These are phyloP conservation scores for Cucurbita argyrosperma DNA, from an alignment of 306 rosid species.

Conservation along the genomic window DNA sequence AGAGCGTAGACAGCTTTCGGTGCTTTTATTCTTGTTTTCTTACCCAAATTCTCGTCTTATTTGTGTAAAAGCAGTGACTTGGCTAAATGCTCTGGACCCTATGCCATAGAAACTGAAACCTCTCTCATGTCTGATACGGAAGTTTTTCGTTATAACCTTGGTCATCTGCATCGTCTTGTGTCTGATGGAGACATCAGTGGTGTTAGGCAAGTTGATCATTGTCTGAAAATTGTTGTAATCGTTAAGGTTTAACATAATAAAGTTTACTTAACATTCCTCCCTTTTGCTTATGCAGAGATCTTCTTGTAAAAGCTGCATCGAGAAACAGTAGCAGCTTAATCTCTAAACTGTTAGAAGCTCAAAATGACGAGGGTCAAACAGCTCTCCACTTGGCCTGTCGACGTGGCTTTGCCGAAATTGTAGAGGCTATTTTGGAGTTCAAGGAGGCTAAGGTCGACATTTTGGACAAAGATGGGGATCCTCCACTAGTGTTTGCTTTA, in stretches of 20 bases:
- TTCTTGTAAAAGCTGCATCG: slow-evolving; percentile 54
- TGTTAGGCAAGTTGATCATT: slow-evolving; percentile 53
- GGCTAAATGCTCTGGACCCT: slow-evolving; percentile 41
- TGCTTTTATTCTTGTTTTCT: slow-evolving; percentile 3
- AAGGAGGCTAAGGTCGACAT: slow-evolving; percentile 81
- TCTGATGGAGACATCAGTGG: slow-evolving; percentile 69
- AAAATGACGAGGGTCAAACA: slow-evolving; percentile 87
- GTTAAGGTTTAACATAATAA: neutral
- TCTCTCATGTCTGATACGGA: slow-evolving; percentile 42
- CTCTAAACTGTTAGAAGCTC: slow-evolving; percentile 64
- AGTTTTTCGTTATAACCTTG: slow-evolving; percentile 40
- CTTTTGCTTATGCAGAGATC: slow-evolving; percentile 43
- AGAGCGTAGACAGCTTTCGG: neutral
- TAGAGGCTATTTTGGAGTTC: slow-evolving; percentile 68
- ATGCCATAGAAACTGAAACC: slow-evolving; percentile 32
- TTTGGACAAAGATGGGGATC: slow-evolving; percentile 92
- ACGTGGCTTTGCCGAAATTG: slow-evolving; percentile 83
- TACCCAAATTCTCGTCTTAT: slow-evolving; percentile 8
- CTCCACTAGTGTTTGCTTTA: slow-evolving; percentile 90
- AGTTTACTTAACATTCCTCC: neutral
- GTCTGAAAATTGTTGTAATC: neutral
- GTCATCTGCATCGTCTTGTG: slow-evolving; percentile 67
- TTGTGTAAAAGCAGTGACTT: slow-evolving; percentile 46
- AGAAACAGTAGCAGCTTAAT: slow-evolving; percentile 42
- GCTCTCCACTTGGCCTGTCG: slow-evolving; percentile 97